Percentiles rank a stretch among this genome's conserved stretches.
phyloP scores from a whole-genome alignment of 768 basidiomycete genomes.

The Kwoniella sp. region DNA sequence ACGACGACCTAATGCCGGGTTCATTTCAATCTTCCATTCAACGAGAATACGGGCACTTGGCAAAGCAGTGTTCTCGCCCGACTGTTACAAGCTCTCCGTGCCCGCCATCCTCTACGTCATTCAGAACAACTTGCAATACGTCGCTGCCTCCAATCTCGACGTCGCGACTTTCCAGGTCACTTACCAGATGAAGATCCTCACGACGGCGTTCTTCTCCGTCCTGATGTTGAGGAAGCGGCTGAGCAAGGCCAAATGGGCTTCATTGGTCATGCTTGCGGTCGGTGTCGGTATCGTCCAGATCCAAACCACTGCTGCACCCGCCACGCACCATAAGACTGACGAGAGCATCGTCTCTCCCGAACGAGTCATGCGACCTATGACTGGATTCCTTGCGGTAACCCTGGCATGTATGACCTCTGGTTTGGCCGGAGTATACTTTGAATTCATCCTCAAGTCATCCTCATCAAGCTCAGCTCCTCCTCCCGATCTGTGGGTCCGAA shows the following conservation, averaged over 20 bases:
- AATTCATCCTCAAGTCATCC: conserved; percentile 92
- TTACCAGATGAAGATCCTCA: conserved; percentile 97
- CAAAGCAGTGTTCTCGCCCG: conserved; percentile 76
- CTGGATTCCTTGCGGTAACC: conserved; percentile 85
- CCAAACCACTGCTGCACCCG: conserved; percentile 61
- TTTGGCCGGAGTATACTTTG: conserved; percentile 95
- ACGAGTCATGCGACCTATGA: conserved; percentile 76
- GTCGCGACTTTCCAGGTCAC: conserved; percentile 96
- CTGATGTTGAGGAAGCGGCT: conserved; percentile 76
- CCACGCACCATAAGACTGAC: conserved; percentile 29
- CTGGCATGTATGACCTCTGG: conserved; percentile 94
- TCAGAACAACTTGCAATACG: conserved; percentile 94
- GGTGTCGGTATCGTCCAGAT: conserved; percentile 93
- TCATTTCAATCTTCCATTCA: conserved; percentile 35
- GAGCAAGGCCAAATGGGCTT: conserved; percentile 75
- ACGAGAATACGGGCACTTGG: conserved; percentile 64
- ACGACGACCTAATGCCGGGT: conserved; percentile 17
- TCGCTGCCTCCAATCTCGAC: conserved; percentile 88
- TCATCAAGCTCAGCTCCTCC: conserved; percentile 24
- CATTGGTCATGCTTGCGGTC: conserved; percentile 78
- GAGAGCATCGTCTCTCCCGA: conserved; percentile 27
- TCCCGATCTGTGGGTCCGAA: conserved; percentile 88
- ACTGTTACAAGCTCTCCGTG: conserved; percentile 97
- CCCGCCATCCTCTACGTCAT: conserved; percentile 95
- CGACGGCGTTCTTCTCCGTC: conserved; percentile 87